Conservation (phyloP, 1,139 yeast genomes). For the Kodamaea arcana region DNA sequence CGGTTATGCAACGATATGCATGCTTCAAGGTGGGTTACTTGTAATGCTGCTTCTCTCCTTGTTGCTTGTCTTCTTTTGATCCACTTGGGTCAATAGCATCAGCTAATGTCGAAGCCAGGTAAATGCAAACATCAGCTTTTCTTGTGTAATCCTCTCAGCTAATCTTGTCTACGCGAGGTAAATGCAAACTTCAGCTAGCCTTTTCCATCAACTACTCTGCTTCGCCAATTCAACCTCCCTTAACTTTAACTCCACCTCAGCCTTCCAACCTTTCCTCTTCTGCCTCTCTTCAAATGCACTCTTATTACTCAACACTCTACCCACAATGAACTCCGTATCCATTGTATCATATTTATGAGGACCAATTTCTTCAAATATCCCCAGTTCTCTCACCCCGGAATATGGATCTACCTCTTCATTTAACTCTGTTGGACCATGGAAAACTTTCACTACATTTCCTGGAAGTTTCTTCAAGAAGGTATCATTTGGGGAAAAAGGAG, state of each 20-base stretch:
- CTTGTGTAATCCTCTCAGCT: no score
- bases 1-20: no score
- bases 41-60: no score
- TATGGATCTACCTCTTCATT: constrained; percentile 38
- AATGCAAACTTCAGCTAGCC: no score
- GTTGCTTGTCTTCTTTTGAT: no score
- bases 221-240: constrained; percentile 18
- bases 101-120: no score
- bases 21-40: no score
- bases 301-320: constrained; percentile 62
- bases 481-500: constrained; percentile 52
- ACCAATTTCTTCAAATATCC: constrained; percentile 43
- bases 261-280: constrained; percentile 73
- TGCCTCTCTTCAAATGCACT: constrained; percentile 76
- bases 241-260: constrained; percentile 33
- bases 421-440: constrained; percentile 59
- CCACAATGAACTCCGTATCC: constrained; percentile 62
- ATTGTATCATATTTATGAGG: constrained; percentile 56
- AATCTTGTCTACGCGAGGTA: no score
- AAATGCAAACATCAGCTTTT: no score
- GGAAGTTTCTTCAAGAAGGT: constrained; percentile 37
- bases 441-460: constrained; percentile 43
- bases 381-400: constrained; percentile 29
- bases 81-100: no score
- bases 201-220: no score